Conservation (phyloP, 768 basidiomycete genomes). For the Cubamyces sp. region DNA sequence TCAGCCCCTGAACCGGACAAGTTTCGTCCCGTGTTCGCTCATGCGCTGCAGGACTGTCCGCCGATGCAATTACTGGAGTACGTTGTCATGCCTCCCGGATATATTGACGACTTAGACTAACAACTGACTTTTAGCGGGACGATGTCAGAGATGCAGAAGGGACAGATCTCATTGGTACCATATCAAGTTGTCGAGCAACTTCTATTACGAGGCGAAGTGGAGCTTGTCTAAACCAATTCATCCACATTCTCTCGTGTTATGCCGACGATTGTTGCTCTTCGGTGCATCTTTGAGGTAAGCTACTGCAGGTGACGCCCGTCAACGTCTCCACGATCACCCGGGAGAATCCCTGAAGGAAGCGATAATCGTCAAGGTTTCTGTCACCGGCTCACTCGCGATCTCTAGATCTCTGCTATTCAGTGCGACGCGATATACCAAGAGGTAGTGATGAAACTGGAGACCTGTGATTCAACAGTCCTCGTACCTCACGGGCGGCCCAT, state of each 20-base stretch:
- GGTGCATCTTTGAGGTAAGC: no score
- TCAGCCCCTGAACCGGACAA: constrained; percentile 81
- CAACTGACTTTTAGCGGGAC: constrained; percentile 56
- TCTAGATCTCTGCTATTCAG: background rate
- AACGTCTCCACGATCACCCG: no score
- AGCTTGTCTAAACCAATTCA: constrained; percentile 61
- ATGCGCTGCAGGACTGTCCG: constrained; percentile 73
- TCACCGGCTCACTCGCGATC: background rate
- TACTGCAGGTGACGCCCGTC: no score
- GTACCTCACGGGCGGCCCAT: no score
- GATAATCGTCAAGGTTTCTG: no score
- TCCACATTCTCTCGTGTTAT: background rate
- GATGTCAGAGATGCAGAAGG: constrained; percentile 73
- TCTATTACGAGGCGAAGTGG: constrained; percentile 70
- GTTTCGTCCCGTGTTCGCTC: constrained; percentile 77
- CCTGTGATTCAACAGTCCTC: no score
- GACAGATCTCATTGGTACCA: constrained; percentile 79
- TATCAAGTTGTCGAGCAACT: constrained; percentile 79
- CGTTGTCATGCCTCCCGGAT: constrained; percentile 30
- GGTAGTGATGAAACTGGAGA: no score
- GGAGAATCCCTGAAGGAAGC: no score
- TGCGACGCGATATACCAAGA: no score
- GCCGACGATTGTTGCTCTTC: no score
- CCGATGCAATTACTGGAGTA: constrained; percentile 72
- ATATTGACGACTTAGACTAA: background rate